A percentile compares a stretch with the other conserved stretches of the same genome.
These are phyloP conservation scores for Crithidia expoeki DNA, from an alignment of 208 protist genomes.

Conservation along the genomic window DNA sequence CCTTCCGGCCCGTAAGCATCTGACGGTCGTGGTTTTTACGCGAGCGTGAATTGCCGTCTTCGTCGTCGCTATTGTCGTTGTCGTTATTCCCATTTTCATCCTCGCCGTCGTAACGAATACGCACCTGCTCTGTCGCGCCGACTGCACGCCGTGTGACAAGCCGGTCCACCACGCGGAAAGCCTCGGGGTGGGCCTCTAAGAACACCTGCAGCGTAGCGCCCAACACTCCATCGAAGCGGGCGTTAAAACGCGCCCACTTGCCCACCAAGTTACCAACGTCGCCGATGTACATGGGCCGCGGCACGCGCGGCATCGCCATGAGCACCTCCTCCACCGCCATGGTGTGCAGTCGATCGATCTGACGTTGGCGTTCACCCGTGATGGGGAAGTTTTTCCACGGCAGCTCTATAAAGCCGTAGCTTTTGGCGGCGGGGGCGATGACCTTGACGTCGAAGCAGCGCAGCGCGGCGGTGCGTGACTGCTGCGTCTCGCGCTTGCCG, in stretches of 20 bases:
- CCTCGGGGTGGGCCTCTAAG: constrained; percentile 64
- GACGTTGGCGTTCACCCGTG: constrained; percentile 45
- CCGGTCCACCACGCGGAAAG: constrained; percentile 67
- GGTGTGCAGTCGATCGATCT: constrained; percentile 45
- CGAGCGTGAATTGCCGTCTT: constrained; percentile 20
- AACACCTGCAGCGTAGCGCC: constrained; percentile 79
- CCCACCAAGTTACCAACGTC: constrained; percentile 89
- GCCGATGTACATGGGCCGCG: constrained; percentile 82
- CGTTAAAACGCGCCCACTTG: constrained; percentile 86
- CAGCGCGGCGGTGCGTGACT: constrained; percentile 35
- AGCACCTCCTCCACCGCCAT: constrained; percentile 82
- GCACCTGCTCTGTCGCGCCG: constrained; percentile 66
- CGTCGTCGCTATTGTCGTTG: constrained; percentile 60
- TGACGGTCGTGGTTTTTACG: constrained; percentile 67
- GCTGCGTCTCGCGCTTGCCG: constrained; percentile 14
- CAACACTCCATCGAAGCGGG: constrained; percentile 74
- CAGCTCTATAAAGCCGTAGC: constrained; percentile 38
- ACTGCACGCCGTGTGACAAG: constrained; percentile 73
- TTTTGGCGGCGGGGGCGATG: constrained; percentile 1
- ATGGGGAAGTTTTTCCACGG: constrained; percentile 66
- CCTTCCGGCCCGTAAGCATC: constrained; percentile 62
- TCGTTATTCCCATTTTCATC: constrained; percentile 35
- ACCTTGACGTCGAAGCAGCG: constrained; percentile 57
- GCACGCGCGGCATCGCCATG: constrained; percentile 82
- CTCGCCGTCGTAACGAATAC: constrained; percentile 78